These are phyloP conservation scores for Austroboletus eburneus DNA, from an alignment of 768 basidiomycete species.

Conservation along the genomic window DNA sequence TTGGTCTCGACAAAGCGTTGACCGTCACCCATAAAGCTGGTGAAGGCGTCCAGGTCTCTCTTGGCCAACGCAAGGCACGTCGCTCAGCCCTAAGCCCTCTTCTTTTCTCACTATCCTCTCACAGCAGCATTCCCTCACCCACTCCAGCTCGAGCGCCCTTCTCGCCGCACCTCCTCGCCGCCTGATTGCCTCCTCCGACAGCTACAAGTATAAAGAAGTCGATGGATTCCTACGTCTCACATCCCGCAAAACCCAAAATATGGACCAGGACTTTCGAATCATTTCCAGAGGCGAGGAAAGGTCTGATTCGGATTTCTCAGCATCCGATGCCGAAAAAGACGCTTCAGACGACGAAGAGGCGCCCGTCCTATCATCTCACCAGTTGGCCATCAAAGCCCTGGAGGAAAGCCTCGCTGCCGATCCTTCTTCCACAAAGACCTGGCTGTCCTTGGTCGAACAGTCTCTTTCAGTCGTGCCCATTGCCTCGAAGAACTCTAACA, in stretches of 20 bases:
- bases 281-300: conserved; percentile 30
- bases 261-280: conserved; percentile 49
- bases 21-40: conserved; percentile 50
- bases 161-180: conserved; percentile 48
- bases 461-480: conserved; percentile 59
- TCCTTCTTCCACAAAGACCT: conserved; percentile 51
- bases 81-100: conserved; percentile 1
- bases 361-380: conserved; percentile 46
- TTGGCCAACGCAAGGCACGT: conserved; percentile 42
- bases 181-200: conserved; percentile 36
- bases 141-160: conserved; percentile 50
- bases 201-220: conserved; percentile 54
- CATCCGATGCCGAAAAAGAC: conserved; percentile 27
- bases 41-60: conserved; percentile 57
- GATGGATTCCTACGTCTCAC: conserved; percentile 64
- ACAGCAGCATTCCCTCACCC: conserved; percentile 51
- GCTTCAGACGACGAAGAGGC: conserved; percentile 35
- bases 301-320: conserved; percentile 36
- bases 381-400: conserved; percentile 53
- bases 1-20: conserved; percentile 56
- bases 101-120: conserved; percentile 3
- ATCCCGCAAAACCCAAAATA: conserved; percentile 32
- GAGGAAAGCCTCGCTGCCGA: conserved; percentile 50
- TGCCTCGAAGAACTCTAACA: conserved; percentile 63
- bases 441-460: conserved; percentile 62